Percentiles rank a stretch among this genome's conserved stretches.
These are phyloP conservation scores for Clathrus columnatus DNA, from an alignment of 768 basidiomycete genomes.

Conservation along the genomic window DNA sequence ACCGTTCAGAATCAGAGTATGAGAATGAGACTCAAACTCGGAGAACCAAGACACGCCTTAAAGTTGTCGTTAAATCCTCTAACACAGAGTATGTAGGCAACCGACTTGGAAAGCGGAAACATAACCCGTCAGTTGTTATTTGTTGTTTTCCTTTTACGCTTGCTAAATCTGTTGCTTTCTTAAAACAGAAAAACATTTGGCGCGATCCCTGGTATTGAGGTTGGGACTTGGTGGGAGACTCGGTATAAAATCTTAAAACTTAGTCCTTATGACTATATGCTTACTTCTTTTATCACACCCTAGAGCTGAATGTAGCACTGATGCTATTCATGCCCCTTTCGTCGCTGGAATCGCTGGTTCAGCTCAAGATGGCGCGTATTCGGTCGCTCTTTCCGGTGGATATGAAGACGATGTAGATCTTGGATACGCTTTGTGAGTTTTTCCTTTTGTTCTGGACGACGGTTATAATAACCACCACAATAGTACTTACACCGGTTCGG, in stretches of 20 bases:
- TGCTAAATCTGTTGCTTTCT: not conserved
- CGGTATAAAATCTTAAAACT: slow-evolving; percentile 34
- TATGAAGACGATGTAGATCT: slow-evolving; percentile 81
- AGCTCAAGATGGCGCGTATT: slow-evolving; percentile 58
- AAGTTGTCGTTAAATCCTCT: not conserved
- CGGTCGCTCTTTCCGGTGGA: slow-evolving; percentile 81
- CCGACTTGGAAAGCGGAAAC: slow-evolving; percentile 19
- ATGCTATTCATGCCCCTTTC: slow-evolving; percentile 79
- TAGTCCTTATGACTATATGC: not conserved
- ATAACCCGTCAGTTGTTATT: slow-evolving; percentile 21
- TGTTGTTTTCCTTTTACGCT: not conserved
- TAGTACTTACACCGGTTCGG: slow-evolving; percentile 77
- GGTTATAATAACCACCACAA: not conserved
- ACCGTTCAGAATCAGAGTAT: slow-evolving; percentile 17
- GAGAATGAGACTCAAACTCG: slow-evolving; percentile 13
- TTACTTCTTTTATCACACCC: not conserved
- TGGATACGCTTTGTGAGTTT: slow-evolving; percentile 72
- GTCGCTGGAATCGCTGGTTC: slow-evolving; percentile 75
- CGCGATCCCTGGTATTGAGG: slow-evolving; percentile 63
- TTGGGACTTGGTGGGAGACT: slow-evolving; percentile 79
- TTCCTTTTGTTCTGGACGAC: not conserved
- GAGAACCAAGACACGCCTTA: not conserved
- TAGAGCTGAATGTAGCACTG: slow-evolving; percentile 58
- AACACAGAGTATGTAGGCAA: slow-evolving; percentile 11
- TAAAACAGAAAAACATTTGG: slow-evolving; percentile 70